phyloP scores from a whole-genome alignment of 2,329 filamentous ascomycete species.

The Aspergillus luchuensis region DNA sequence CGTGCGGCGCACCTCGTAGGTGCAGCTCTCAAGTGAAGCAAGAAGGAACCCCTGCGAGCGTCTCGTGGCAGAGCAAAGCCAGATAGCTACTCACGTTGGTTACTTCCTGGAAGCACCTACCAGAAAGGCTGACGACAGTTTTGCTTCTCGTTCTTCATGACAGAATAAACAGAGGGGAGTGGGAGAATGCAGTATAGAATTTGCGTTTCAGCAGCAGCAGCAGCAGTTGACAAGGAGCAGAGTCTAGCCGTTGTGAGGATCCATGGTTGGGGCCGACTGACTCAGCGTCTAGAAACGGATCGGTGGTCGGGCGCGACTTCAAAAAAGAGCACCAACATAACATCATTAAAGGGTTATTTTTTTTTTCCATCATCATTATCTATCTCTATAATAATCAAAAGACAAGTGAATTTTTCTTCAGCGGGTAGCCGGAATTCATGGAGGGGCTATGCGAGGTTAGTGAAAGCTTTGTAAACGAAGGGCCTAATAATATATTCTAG shows the following conservation, averaged over 20 bases:
- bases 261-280: slow-evolving; percentile 1
- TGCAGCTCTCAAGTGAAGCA: slow-evolving; percentile 3
- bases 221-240: neutral
- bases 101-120: neutral
- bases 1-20: neutral
- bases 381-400: neutral
- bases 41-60: neutral
- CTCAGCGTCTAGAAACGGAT: neutral
- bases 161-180: neutral
- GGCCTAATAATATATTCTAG: neutral
- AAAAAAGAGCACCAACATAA: neutral
- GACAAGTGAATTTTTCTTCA: neutral
- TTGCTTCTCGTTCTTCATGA: neutral
- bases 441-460: neutral
- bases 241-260: neutral
- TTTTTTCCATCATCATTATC: neutral
- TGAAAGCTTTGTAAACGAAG: neutral
- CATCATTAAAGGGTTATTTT: neutral
- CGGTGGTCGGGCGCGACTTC: neutral
- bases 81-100: neutral
- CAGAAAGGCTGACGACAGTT: neutral
- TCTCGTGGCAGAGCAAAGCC: neutral
- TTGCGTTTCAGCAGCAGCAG: neutral
- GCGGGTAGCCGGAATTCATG: neutral
- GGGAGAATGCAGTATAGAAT: neutral